phyloP scores from a whole-genome alignment of 1,284 basidiomycete genomes.

The Malassezia sympodialis region DNA sequence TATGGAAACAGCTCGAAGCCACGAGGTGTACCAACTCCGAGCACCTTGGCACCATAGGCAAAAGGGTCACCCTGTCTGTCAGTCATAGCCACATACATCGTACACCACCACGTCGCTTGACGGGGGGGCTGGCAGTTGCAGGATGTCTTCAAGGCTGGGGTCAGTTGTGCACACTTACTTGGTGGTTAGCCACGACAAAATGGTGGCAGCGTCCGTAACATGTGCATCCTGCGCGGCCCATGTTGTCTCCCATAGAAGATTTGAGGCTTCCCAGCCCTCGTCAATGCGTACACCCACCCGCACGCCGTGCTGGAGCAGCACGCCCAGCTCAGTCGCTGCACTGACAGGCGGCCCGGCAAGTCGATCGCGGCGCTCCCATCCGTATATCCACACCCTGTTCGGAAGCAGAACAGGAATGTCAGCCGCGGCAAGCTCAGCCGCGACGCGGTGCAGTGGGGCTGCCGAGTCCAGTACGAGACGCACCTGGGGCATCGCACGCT shows the following conservation, averaged over 20 bases:
- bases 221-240: constrained; percentile 28
- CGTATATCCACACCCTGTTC: constrained; percentile 57
- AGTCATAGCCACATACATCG: constrained; percentile 15
- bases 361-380: constrained; percentile 63
- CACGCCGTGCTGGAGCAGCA: constrained; percentile 60
- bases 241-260: constrained; percentile 55
- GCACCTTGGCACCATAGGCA: constrained; percentile 57
- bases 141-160: constrained; percentile 58
- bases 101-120: constrained; percentile 59
- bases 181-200: constrained; percentile 49
- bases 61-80: constrained; percentile 49
- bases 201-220: constrained; percentile 3
- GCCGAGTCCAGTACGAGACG: constrained; percentile 60
- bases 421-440: constrained; percentile 61
- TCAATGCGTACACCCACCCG: constrained; percentile 63
- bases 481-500: constrained; percentile 60
- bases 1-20: constrained; percentile 22
- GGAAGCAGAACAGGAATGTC: constrained; percentile 65
- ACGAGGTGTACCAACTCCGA: constrained; percentile 50
- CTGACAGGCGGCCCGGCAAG: constrained; percentile 66
- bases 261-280: constrained; percentile 57
- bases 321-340: constrained; percentile 58
- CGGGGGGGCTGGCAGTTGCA: constrained; percentile 52
- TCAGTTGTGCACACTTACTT: constrained; percentile 56
- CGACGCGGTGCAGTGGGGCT: constrained; percentile 59